These are phyloP conservation scores for Theileria orientalis DNA, from an alignment of 169 alveolate genomes.

Conservation along the genomic window DNA sequence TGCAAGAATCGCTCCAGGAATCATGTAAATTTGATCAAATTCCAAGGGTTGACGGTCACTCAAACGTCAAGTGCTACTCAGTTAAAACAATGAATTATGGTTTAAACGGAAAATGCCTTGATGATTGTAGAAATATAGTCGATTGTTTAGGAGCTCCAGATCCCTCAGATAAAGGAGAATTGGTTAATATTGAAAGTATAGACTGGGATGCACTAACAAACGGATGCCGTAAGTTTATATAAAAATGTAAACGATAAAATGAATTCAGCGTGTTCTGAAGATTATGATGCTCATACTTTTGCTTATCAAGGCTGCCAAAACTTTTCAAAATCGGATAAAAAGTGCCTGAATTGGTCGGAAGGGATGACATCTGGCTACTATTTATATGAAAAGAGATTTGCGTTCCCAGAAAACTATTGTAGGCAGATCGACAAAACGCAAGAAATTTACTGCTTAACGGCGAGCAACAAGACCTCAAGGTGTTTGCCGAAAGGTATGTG, in stretches of 20 bases:
- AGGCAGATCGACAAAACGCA: constrained; percentile 11
- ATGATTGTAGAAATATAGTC: constrained; percentile 34
- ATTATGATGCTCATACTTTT: neutral
- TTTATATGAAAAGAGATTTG: neutral
- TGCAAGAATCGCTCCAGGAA: constrained; percentile 38
- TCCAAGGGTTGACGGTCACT: constrained; percentile 2
- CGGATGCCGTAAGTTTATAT: constrained; percentile 45
- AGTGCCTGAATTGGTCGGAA: constrained; percentile 23
- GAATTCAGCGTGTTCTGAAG: constrained; percentile 35
- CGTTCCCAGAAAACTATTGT: constrained; percentile 41
- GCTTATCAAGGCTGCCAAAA: constrained; percentile 41
- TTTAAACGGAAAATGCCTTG: constrained; percentile 10
- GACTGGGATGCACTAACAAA: constrained; percentile 19
- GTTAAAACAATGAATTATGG: neutral
- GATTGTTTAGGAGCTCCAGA: constrained; percentile 15
- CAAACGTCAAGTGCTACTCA: constrained; percentile 4
- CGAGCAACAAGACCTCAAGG: neutral
- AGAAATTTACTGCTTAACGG: constrained; percentile 13
- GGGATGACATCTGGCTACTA: neutral
- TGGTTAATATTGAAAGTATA: neutral
- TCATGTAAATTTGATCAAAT: constrained; percentile 15
- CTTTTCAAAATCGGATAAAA: neutral
- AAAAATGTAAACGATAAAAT: neutral
- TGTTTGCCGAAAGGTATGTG: constrained; percentile 15
- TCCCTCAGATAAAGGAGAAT: neutral